phyloP scores from a whole-genome alignment of 768 basidiomycete species.

The Hydnum rufescens region DNA sequence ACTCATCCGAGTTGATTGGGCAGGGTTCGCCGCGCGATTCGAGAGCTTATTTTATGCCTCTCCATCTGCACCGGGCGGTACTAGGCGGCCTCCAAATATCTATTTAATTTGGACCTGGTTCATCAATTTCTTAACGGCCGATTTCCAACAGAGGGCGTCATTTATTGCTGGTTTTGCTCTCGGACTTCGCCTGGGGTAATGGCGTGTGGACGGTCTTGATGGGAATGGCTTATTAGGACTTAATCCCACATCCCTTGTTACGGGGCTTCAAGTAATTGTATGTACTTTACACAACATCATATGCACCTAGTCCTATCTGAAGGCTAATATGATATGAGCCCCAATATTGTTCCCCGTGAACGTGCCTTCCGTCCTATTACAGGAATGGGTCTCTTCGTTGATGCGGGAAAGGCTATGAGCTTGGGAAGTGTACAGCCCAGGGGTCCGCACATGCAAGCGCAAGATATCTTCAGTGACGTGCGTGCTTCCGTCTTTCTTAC shows the following conservation, averaged over 20 bases:
- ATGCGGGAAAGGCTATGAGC: no score
- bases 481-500: no score
- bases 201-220: not conserved
- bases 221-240: not conserved
- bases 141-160: conserved; percentile 79
- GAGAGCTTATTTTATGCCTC: conserved; percentile 48
- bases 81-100: conserved; percentile 40
- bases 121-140: conserved; percentile 69
- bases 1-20: conserved; percentile 67
- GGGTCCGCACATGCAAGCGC: no score
- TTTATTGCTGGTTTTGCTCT: conserved; percentile 70
- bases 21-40: conserved; percentile 39
- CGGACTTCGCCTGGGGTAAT: conserved; percentile 62
- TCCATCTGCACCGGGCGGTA: conserved; percentile 32
- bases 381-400: conserved; percentile 10
- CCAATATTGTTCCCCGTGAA: not conserved
- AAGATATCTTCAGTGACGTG: no score
- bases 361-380: not conserved
- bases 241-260: not conserved
- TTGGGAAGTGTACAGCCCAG: no score
- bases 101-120: conserved; percentile 41
- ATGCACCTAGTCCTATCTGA: not conserved
- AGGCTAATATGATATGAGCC: not conserved
- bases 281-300: not conserved
- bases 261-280: not conserved